These are phyloP conservation scores for Eucalyptus marginata DNA, from an alignment of 345 rosid species.

Conservation along the genomic window DNA sequence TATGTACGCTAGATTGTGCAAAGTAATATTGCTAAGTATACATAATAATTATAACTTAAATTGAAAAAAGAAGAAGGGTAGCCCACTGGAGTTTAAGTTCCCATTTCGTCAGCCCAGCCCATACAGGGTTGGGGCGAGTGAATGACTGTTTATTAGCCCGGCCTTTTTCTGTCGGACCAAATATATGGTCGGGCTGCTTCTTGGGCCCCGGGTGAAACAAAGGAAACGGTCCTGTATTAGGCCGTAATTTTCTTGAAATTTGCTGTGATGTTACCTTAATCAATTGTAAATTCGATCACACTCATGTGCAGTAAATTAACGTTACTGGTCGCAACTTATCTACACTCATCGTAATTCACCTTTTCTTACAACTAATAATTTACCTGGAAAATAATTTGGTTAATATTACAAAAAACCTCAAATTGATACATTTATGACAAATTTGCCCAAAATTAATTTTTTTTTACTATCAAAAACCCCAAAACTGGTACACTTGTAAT, in stretches of 20 bases:
- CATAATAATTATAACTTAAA: neutral
- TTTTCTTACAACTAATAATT: neutral
- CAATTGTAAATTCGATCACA: neutral
- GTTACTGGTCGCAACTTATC: neutral
- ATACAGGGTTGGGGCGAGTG: neutral
- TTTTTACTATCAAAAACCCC: accelerated
- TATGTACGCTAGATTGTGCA: neutral
- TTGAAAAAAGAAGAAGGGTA: neutral
- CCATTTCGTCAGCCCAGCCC: neutral
- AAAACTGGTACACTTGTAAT: accelerated
- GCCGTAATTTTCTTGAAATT: neutral
- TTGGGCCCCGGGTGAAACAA: neutral
- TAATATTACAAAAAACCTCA: neutral
- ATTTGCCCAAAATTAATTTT: no score
- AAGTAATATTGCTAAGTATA: neutral
- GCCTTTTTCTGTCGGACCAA: neutral
- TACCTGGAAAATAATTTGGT: neutral
- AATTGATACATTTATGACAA: accelerated
- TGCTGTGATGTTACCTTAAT: neutral
- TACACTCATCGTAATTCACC: neutral
- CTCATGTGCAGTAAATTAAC: neutral
- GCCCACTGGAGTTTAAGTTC: neutral
- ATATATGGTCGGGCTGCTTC: neutral
- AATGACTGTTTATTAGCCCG: neutral
- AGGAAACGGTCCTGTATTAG: neutral